These are phyloP conservation scores for Citrus australasica DNA, from an alignment of 345 rosid species.

Conservation along the genomic window DNA sequence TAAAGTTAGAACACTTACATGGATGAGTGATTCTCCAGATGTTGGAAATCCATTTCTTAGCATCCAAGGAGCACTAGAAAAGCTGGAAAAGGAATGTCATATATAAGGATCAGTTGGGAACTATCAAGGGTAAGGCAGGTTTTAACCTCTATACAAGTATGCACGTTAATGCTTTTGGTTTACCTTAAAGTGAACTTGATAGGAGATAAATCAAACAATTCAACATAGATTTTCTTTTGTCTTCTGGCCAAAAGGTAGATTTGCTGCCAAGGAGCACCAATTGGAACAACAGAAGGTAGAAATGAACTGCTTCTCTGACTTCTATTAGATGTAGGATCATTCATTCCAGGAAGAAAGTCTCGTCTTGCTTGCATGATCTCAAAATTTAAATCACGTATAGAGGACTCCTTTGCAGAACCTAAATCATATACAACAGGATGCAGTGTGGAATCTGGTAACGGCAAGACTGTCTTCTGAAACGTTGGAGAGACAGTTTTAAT, in stretches of 20 bases:
- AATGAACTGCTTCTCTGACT: conserved; percentile 34
- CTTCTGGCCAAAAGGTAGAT: conserved; percentile 79
- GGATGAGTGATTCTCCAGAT: conserved; percentile 81
- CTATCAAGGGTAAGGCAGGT: neutral
- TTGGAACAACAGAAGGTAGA: conserved; percentile 71
- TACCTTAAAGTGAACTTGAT: conserved; percentile 77
- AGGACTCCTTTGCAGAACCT: conserved; percentile 30
- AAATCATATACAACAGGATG: conserved; percentile 34
- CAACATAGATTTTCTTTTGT: conserved; percentile 79
- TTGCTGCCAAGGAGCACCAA: conserved; percentile 97
- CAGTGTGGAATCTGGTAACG: conserved; percentile 46
- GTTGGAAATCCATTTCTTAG: conserved; percentile 67
- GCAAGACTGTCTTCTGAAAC: conserved; percentile 52
- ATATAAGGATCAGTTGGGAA: conserved; percentile 13
- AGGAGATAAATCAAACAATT: conserved; percentile 74
- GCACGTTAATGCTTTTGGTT: neutral
- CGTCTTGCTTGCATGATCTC: conserved; percentile 32
- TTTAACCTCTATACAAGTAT: neutral
- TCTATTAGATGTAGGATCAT: conserved; percentile 32
- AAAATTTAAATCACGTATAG: conserved; percentile 13
- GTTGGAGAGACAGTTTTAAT: conserved; percentile 59
- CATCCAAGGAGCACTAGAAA: conserved; percentile 95
- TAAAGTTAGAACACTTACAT: conserved; percentile 49
- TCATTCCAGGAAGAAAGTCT: conserved; percentile 30
- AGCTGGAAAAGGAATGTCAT: conserved; percentile 48